Percentiles rank a stretch among this genome's conserved stretches.
Conservation (phyloP, 2,329 filamentous ascomycete species). For the Talaromyces sp. region DNA sequence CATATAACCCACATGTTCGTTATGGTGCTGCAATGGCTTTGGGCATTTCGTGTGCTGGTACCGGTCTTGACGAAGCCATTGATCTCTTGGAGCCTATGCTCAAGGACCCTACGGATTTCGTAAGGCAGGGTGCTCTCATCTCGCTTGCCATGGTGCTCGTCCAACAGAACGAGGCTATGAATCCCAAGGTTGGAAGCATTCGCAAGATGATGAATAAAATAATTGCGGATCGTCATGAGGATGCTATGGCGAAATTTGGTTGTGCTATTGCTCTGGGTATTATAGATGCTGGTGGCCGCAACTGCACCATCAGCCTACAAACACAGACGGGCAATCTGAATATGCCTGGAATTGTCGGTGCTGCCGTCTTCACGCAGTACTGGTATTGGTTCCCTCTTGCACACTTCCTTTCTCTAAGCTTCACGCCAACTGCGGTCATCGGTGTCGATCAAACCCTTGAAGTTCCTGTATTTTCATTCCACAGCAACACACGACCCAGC, state of each 20-base stretch:
- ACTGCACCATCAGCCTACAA: slow-evolving; percentile 96
- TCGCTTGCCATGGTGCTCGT: slow-evolving; percentile 96
- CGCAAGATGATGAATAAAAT: slow-evolving; percentile 94
- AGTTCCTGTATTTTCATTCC: slow-evolving; percentile 89
- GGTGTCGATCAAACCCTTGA: slow-evolving; percentile 90
- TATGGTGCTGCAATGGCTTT: slow-evolving; percentile 98
- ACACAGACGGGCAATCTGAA: slow-evolving; percentile 98
- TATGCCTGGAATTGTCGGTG: slow-evolving; percentile 96
- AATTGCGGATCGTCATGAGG: slow-evolving; percentile 88
- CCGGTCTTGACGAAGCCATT: slow-evolving; percentile 90
- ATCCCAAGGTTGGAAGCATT: slow-evolving; percentile 86
- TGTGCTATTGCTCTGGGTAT: slow-evolving; percentile 91
- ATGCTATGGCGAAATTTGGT: slow-evolving; percentile 99
- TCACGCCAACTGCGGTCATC: slow-evolving; percentile 95
- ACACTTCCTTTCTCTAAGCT: slow-evolving; percentile 92
- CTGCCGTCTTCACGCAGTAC: slow-evolving; percentile 97
- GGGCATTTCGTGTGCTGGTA: slow-evolving; percentile 95
- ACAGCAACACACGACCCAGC: slow-evolving; percentile 89
- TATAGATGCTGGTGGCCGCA: slow-evolving; percentile 94
- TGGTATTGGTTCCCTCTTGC: slow-evolving; percentile 99
- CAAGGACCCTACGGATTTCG: slow-evolving; percentile 98
- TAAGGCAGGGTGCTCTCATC: slow-evolving; percentile 92
- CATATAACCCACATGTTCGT: slow-evolving; percentile 96
- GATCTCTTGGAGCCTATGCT: slow-evolving; percentile 98
- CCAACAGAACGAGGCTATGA: slow-evolving; percentile 99